Evolutionary conservation across 768 basidiomycete genomes (phyloP).

Genomic region (Trametopsis cervina): DNA sequence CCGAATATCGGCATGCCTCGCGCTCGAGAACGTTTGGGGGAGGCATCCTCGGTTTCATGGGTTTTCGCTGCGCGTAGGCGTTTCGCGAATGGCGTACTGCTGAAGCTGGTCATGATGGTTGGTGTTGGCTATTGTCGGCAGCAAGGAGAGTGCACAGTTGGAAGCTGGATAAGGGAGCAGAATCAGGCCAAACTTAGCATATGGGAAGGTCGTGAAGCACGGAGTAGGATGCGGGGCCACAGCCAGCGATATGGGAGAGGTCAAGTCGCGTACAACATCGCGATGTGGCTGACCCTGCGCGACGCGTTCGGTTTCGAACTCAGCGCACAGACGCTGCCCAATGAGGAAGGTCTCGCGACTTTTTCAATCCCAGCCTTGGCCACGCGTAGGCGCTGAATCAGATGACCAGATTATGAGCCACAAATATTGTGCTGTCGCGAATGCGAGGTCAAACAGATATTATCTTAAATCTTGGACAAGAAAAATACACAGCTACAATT

Average conservation of each 20-base stretch:
- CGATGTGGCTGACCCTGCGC: slow-evolving; percentile 17
- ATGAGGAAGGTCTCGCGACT: neutral
- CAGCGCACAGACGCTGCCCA: neutral
- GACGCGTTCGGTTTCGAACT: slow-evolving; percentile 19
- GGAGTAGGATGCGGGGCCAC: slow-evolving; percentile 7
- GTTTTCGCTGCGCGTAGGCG: slow-evolving; percentile 63
- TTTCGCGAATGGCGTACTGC: slow-evolving; percentile 82
- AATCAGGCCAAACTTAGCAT: slow-evolving; percentile 20
- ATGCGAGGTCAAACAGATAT: too few relatives aligned
- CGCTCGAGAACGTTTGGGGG: slow-evolving; percentile 43
- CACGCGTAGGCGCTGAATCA: neutral
- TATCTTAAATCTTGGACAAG: too few relatives aligned
- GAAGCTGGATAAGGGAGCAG: slow-evolving; percentile 15
- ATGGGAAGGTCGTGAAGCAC: slow-evolving; percentile 6
- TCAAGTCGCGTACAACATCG: slow-evolving; percentile 8
- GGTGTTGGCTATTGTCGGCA: slow-evolving; percentile 9
- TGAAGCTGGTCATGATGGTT: slow-evolving; percentile 59
- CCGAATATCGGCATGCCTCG: slow-evolving; percentile 51
- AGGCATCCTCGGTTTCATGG: slow-evolving; percentile 50
- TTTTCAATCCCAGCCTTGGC: neutral
- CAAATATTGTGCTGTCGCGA: neutral
- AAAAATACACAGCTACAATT: too few relatives aligned
- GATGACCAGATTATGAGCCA: neutral
- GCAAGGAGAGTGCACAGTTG: slow-evolving; percentile 14
- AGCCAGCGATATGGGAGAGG: slow-evolving; percentile 2